Percentiles rank a stretch among this genome's conserved stretches.
Conservation (phyloP, 345 rosid genomes). For the sweet orange (Citrus sinensis) region DVS_A1.0 CM039162.1:20102001-20102500, state of each 20-base stretch:
- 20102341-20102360: not conserved
- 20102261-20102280: slow-evolving; percentile 82
- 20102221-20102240: slow-evolving; percentile 83
- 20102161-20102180: slow-evolving; percentile 70
- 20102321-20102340: slow-evolving; percentile 26
- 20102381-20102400: not conserved
- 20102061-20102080: slow-evolving; percentile 89
- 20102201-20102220: slow-evolving; percentile 74
- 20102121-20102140: slow-evolving; percentile 7
- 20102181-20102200: slow-evolving; percentile 83
- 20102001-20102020: slow-evolving; percentile 94
- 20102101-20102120: not conserved
- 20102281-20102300: slow-evolving; percentile 85
- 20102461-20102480: no score
- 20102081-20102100: slow-evolving; percentile 12
- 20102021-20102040: slow-evolving; percentile 80
- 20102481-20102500: no score
- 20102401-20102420: not conserved
- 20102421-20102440: not conserved
- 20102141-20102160: slow-evolving; percentile 45
- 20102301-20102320: slow-evolving; percentile 93
- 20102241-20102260: slow-evolving; percentile 79
- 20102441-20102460: not conserved
- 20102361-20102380: not conserved
- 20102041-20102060: slow-evolving; percentile 79